Conservation (phyloP, 768 basidiomycete genomes). For the Mycena sanguinolenta region DNA sequence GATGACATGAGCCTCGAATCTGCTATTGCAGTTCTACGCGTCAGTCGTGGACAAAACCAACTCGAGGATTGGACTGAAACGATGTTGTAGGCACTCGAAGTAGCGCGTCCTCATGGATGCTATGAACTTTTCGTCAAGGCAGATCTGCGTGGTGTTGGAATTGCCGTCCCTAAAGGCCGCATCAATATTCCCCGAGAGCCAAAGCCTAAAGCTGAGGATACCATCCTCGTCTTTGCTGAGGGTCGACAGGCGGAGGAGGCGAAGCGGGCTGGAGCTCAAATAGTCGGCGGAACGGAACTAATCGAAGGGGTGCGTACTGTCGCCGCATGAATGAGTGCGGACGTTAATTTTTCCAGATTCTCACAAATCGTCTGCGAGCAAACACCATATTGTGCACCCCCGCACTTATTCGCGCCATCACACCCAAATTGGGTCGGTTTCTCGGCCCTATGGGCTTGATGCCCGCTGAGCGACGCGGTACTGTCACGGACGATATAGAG, state of each 20-base stretch:
- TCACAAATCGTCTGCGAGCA: conserved; percentile 79
- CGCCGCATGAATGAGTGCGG: conserved; percentile 18
- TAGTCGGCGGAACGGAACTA: conserved; percentile 92
- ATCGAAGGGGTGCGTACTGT: conserved; percentile 82
- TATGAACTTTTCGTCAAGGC: conserved; percentile 89
- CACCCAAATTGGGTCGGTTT: conserved; percentile 81
- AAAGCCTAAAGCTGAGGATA: conserved; percentile 77
- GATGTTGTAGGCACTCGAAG: conserved; percentile 81
- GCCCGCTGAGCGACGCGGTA: conserved; percentile 95
- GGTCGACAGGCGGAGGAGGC: conserved; percentile 87
- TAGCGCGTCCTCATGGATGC: conserved; percentile 79
- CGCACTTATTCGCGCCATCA: conserved; percentile 81
- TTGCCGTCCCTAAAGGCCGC: conserved; percentile 90
- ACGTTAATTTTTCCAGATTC: conserved; percentile 61
- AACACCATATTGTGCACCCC: conserved; percentile 90
- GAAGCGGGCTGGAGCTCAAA: conserved; percentile 87
- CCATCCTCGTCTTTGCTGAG: conserved; percentile 94
- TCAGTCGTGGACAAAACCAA: conserved; percentile 49
- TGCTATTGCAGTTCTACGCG: conserved; percentile 80
- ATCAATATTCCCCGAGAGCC: conserved; percentile 87
- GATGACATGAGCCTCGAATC: conserved; percentile 77
- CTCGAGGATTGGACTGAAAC: conserved; percentile 11
- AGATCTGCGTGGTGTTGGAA: conserved; percentile 75
- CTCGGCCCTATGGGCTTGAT: conserved; percentile 93
- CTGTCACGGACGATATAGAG: conserved; percentile 91